These are phyloP conservation scores for Sinapis alba DNA, from an alignment of 441 rosid species.

Conservation along the genomic window DNA sequence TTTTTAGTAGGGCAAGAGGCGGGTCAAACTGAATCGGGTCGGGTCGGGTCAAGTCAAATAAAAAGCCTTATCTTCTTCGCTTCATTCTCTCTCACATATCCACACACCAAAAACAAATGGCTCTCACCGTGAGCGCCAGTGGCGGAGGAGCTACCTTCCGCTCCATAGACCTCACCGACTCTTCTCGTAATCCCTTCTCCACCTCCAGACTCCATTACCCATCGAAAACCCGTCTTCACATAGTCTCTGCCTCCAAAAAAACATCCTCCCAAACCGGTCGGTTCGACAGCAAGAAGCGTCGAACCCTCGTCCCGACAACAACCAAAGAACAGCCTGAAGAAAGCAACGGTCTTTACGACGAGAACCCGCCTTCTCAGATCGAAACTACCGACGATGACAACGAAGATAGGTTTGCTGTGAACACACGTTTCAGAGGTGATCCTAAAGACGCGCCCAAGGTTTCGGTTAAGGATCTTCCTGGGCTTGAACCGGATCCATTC, in stretches of 20 bases:
- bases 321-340: slow-evolving; percentile 45
- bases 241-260: slow-evolving; percentile 68
- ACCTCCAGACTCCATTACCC: slow-evolving; percentile 32
- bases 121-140: slow-evolving; percentile 50
- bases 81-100: slow-evolving; percentile 36
- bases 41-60: background rate
- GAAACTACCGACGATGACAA: slow-evolving; percentile 24
- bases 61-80: slow-evolving; percentile 33
- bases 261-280: slow-evolving; percentile 63
- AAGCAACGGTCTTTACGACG: slow-evolving; percentile 3
- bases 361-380: slow-evolving; percentile 21
- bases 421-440: slow-evolving; percentile 42
- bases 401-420: slow-evolving; percentile 31
- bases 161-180: slow-evolving; percentile 33
- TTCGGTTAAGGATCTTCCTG: slow-evolving; percentile 60
- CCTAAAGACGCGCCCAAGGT: slow-evolving; percentile 45
- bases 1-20: background rate
- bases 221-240: slow-evolving; percentile 38
- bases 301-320: slow-evolving; percentile 50
- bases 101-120: slow-evolving; percentile 45
- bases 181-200: slow-evolving; percentile 4
- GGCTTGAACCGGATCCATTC: slow-evolving; percentile 66
- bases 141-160: slow-evolving; percentile 46
- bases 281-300: slow-evolving; percentile 71
- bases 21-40: background rate